These are phyloP conservation scores for Penicillium simplicissimum DNA, from an alignment of 495 filamentous ascomycete species.

Conservation along the genomic window DNA sequence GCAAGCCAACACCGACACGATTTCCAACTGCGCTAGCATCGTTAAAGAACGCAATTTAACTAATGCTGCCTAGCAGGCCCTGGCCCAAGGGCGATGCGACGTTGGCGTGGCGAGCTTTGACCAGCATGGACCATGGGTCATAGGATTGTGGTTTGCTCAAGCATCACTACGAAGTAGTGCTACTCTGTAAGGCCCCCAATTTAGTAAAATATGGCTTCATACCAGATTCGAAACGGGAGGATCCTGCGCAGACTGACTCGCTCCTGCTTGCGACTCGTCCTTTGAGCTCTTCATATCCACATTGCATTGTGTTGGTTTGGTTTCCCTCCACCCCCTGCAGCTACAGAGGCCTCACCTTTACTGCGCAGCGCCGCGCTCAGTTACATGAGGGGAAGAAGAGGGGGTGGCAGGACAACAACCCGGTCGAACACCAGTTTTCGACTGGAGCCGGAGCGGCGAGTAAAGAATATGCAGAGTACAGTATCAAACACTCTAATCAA, in stretches of 20 bases:
- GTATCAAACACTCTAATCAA: neutral
- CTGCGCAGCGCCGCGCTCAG: neutral
- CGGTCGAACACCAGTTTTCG: neutral
- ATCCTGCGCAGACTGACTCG: constrained; percentile 1
- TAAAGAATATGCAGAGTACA: neutral
- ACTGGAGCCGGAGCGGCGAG: neutral
- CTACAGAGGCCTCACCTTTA: neutral
- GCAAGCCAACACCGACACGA: constrained; percentile 12
- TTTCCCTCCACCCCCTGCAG: neutral
- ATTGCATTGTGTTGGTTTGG: neutral
- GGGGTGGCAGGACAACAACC: neutral
- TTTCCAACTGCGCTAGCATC: constrained; percentile 1
- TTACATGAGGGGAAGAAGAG: neutral
- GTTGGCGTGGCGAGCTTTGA: constrained; percentile 1
- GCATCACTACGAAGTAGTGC: neutral
- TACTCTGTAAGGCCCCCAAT: neutral
- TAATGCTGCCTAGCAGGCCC: neutral
- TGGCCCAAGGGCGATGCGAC: neutral
- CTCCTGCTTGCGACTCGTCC: neutral
- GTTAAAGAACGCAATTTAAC: neutral
- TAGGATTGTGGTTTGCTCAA: neutral
- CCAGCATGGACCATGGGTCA: neutral
- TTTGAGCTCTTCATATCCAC: neutral
- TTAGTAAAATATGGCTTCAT: neutral
- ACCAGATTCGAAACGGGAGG: neutral